A percentile compares a stretch with the other conserved stretches of the same genome.
These are phyloP conservation scores for Iris pallida DNA, from an alignment of 116 monocot genomes.

Conservation along the genomic window DNA sequence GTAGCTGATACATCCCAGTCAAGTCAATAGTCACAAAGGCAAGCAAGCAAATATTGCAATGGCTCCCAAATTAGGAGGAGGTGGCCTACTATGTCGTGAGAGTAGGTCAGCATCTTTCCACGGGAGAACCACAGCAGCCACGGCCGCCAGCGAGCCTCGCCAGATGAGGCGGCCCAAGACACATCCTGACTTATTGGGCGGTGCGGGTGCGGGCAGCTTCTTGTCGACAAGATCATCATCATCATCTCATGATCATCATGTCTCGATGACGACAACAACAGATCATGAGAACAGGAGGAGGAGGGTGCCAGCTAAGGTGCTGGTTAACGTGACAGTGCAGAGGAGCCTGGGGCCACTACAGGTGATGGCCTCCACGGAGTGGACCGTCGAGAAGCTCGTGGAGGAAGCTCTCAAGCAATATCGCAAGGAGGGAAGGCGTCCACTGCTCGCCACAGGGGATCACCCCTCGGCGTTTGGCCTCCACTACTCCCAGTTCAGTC, in stretches of 20 bases:
- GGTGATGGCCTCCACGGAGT: constrained; percentile 56
- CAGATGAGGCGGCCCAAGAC: constrained; percentile 9
- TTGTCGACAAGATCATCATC: neutral
- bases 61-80: neutral
- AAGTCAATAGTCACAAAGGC: no score
- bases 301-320: constrained; percentile 44
- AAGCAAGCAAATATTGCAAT: no score
- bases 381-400: constrained; percentile 47
- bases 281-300: neutral
- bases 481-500: constrained; percentile 69
- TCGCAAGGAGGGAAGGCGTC: constrained; percentile 48
- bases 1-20: no score
- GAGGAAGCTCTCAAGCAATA: constrained; percentile 33
- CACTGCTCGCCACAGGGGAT: constrained; percentile 23
- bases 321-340: constrained; percentile 57
- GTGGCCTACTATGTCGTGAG: neutral
- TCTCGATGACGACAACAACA: no score
- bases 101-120: constrained; percentile 4
- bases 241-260: no score
- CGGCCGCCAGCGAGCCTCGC: no score
- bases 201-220: neutral
- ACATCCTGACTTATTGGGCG: constrained; percentile 9
- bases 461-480: constrained; percentile 35
- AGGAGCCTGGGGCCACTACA: constrained; percentile 48
- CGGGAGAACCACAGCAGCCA: neutral